Evolutionary conservation across 2,329 filamentous ascomycete genomes (phyloP).

Genomic region (Hymenoscyphus repandus): DNA sequence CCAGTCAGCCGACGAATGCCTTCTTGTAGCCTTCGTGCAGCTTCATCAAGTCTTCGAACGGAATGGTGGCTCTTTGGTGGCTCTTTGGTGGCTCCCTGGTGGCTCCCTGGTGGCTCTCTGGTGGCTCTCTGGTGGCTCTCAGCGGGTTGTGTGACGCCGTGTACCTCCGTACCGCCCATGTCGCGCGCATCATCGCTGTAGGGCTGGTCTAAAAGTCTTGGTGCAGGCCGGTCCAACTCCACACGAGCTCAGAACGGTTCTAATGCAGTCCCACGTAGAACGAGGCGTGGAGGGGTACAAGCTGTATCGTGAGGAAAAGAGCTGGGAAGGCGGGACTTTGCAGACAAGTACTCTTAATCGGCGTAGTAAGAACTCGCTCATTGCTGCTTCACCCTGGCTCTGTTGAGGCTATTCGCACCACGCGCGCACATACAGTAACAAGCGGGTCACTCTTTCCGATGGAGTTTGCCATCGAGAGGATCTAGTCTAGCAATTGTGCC

Average conservation of each 20-base stretch:
- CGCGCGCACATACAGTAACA: not conserved
- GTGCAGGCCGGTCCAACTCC: not conserved
- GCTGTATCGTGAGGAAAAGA: not conserved
- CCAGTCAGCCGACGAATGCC: conserved; percentile 1
- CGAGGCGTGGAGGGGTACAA: conserved; percentile 1
- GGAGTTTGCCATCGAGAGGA: not conserved
- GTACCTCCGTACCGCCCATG: not conserved
- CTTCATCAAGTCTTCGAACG: no score
- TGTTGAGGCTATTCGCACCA: not conserved
- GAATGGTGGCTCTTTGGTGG: no score
- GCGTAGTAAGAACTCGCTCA: no score
- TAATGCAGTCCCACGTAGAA: not conserved
- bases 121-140: not conserved
- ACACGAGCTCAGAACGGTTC: not conserved
- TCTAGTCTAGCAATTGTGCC: not conserved
- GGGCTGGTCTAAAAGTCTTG: conserved; percentile 4
- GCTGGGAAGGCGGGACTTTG: not conserved
- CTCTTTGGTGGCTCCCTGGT: no score
- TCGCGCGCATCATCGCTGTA: conserved; percentile 4
- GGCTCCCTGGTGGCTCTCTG: no score
- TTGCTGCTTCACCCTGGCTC: not conserved
- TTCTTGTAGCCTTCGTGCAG: no score
- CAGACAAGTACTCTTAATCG: no score
- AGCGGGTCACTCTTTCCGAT: not conserved
- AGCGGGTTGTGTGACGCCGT: conserved; percentile 2